These are phyloP conservation scores for Melanomma pulvis-pyrius DNA, from an alignment of 495 filamentous ascomycete species.

Conservation along the genomic window DNA sequence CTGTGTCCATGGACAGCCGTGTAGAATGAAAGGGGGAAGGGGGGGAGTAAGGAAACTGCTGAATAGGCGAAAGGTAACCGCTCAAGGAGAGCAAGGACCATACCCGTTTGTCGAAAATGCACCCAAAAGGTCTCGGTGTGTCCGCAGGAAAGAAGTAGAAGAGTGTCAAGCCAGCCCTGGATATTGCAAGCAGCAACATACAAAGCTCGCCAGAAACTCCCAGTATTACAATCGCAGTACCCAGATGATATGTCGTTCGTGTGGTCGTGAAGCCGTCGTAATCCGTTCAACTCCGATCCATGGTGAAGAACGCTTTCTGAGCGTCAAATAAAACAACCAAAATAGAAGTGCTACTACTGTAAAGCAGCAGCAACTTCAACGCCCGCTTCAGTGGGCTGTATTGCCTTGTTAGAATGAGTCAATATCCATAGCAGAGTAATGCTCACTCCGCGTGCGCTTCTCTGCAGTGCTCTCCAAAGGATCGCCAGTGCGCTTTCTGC, in stretches of 20 bases:
- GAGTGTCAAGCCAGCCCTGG: neutral
- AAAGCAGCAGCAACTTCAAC: neutral
- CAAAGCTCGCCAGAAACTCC: neutral
- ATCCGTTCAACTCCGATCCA: neutral
- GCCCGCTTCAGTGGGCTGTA: neutral
- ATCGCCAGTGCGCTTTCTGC: constrained; percentile 24
- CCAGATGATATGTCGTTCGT: constrained; percentile 5
- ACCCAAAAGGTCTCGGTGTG: neutral
- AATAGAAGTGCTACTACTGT: neutral
- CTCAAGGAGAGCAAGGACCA: neutral
- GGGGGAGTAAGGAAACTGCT: neutral
- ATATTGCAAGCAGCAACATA: neutral
- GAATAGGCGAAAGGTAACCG: neutral
- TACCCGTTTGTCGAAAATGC: neutral
- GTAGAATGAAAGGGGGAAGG: neutral
- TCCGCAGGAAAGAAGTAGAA: neutral
- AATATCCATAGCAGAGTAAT: constrained; percentile 10
- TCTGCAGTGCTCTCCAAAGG: constrained; percentile 8
- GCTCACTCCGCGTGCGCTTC: constrained; percentile 27
- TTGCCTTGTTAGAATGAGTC: constrained; percentile 11
- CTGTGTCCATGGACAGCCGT: neutral
- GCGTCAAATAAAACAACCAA: neutral
- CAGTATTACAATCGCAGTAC: constrained; percentile 17
- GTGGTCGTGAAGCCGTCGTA: constrained; percentile 12
- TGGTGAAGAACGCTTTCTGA: neutral